Evolutionary conservation across 1,284 basidiomycete species (phyloP), one percentile per base, ranked within the genome.

Genomic region (Inonotus hispidus): DNA sequence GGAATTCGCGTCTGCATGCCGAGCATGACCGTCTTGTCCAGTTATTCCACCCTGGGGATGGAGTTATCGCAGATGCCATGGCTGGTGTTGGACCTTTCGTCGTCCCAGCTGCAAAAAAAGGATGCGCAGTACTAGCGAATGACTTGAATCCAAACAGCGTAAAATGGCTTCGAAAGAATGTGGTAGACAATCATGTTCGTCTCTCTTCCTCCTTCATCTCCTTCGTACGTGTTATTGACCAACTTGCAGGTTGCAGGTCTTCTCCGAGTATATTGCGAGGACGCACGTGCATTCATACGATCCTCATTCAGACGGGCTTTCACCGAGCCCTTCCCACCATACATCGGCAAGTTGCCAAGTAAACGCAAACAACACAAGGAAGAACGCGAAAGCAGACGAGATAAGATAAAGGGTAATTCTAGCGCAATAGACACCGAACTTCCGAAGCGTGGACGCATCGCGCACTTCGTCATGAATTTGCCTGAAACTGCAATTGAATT

Each of bases 11-110:
- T 19, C 75, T 99, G 38, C 91, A 94, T 65, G 87, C 87, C 0
- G 97, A 99, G 70, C 97, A 99, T 69, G 85, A 87, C 39, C 85
- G 95, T 2, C 79, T 99, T 14, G 87, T 98, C 43, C 71, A 80
- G 19, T 65, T 77, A 23, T 90, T 98, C 72, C 71, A 79, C 25
- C 81, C 85, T 0, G 79, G 84, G 19, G 89, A 95, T 59, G 85
- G 85, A 19, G 61, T 92, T 14, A 79, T 98, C 19, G 92, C 87
- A 0, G 97, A 99, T 72, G 94, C 93, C 23, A 97, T 99, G 75
- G 97, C 97, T 1, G 97, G 97, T 13, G 95, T 99, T 0, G 97
- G 97, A 0, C 97, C 97, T 0, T 99, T 99, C 72, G 92, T 93
- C 1, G 76, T 99, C 8, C 97, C 97, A 1, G 92, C 95, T 0